These are phyloP conservation scores for Kodamaea lidongshanica DNA, from an alignment of 805 yeast species.

Conservation along the genomic window DNA sequence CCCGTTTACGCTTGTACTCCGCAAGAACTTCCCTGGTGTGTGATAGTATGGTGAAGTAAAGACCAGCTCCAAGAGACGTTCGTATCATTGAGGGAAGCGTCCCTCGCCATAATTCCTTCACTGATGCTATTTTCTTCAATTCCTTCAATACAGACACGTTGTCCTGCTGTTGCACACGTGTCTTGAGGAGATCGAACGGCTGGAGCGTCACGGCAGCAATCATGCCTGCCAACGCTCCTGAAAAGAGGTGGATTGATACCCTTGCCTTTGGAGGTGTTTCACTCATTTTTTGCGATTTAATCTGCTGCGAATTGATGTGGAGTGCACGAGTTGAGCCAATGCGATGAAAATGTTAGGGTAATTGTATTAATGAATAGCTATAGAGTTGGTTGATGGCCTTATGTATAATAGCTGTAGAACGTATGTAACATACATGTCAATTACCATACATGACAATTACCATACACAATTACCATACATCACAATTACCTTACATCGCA, in stretches of 20 bases:
- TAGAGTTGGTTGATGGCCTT: too few species aligned
- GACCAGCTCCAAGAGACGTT: conserved; percentile 85
- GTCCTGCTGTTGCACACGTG: conserved; percentile 64
- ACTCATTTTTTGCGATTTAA: too few species aligned
- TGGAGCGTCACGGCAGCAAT: conserved; percentile 75
- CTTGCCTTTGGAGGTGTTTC: conserved; percentile 2
- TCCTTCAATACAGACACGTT: conserved; percentile 29
- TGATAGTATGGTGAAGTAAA: conserved; percentile 73
- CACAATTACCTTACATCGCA: too few species aligned
- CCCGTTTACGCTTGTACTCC: conserved; percentile 9
- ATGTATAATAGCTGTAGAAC: too few species aligned
- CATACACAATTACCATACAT: too few species aligned
- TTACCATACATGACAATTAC: too few species aligned
- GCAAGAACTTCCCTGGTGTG: conserved; percentile 50
- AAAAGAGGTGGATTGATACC: conserved; percentile 47
- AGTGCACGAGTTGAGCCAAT: too few species aligned
- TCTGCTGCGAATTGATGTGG: too few species aligned
- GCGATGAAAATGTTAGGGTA: too few species aligned
- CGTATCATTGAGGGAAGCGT: conserved; percentile 86
- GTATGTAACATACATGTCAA: too few species aligned
- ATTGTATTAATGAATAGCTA: too few species aligned
- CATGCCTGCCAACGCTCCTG: conserved; percentile 84
- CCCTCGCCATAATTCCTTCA: conserved; percentile 79
- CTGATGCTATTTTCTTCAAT: conserved; percentile 34
- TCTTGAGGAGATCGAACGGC: conserved; percentile 84